phyloP scores from a whole-genome alignment of 331 rosid species.

The Spiraea crenata region DNA sequence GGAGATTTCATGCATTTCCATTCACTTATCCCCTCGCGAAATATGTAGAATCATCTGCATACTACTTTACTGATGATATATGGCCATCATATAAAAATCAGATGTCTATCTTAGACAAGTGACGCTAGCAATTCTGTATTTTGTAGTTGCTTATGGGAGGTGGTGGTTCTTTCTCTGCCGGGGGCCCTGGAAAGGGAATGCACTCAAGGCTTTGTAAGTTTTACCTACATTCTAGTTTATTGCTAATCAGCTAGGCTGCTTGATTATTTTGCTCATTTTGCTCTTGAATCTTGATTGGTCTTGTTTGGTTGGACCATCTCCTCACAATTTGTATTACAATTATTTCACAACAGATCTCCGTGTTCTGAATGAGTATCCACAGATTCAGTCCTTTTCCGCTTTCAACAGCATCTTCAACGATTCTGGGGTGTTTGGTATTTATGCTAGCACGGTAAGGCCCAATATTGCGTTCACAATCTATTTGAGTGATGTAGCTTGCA shows the following conservation, averaged over 20 bases:
- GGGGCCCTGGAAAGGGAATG: conserved; percentile 98
- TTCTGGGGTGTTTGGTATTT: conserved; percentile 91
- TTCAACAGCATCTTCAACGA: conserved; percentile 96
- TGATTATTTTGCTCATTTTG: conserved; percentile 1
- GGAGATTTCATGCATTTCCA: background rate
- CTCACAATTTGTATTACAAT: conserved; percentile 12
- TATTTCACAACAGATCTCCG: conserved; percentile 68
- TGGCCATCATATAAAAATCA: background rate
- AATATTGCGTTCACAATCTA: background rate
- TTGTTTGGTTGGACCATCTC: conserved; percentile 20
- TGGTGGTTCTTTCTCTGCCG: conserved; percentile 92
- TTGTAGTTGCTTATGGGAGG: conserved; percentile 94
- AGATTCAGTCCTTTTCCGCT: conserved; percentile 88
- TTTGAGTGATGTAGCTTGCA: background rate
- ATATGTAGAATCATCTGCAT: background rate
- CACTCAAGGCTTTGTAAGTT: conserved; percentile 93
- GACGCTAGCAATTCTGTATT: conserved; percentile 23
- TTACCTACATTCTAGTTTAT: conserved; percentile 3
- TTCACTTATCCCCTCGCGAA: background rate
- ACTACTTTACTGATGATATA: background rate
- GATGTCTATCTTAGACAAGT: conserved; percentile 14
- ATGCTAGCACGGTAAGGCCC: conserved; percentile 80
- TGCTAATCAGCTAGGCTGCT: conserved; percentile 1
- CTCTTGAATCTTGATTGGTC: background rate
- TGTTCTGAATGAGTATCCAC: conserved; percentile 79